Base-by-base conservation (phyloP, 305 asterid genomes). In the Coffea humblotiana region DNA sequence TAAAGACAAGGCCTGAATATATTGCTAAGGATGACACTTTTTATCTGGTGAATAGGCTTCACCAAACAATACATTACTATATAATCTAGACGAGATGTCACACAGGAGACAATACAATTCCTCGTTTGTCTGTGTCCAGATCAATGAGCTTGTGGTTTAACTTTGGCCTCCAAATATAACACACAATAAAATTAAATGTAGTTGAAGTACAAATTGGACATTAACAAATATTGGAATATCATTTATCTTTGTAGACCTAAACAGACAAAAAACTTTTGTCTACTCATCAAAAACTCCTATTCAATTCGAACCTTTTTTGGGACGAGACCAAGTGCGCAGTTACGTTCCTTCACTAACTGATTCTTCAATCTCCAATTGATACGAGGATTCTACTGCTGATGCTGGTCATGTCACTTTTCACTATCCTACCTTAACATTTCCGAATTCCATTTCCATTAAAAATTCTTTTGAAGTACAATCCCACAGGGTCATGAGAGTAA, bases 401-500 rank as follows among this genome's bases (percentile, higher is more conserved):
- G 72, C 16, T 67, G 40, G 40, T 37, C n/a, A 48, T 68, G 72
- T 68, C 72, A 68, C 25, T 68, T 8, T 68, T 29, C 72, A 68
- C 72, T 37, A 37, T 68, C 27, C 72, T 35, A 67, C 47, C n/a
- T 68, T 68, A 68, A 68, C 72, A 68, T 68, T 68, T 18, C 8
- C 0, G 27, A 63, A 23, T 10, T n/a, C 67, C 35, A n/a, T 63
- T n/a, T 18, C 6, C 6, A 58, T 19, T 58, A 19, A 58, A 58
- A 54, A 19, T 1, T 58, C 25, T 58, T 6, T 25, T 25, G 29
- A 58, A 58, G 14, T 63, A 63, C 29, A 23, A 63, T 63, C 35
- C 1, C 14, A 29, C n/a, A n/a, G 67, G 35, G 35, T 10, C 35
- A 63, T 23, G 67, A 63, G 3, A 23, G 40, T 8, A 25, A 63